Conservation (phyloP, 2,329 filamentous ascomycete species). For the Akanthomyces uredinophilus region DNA sequence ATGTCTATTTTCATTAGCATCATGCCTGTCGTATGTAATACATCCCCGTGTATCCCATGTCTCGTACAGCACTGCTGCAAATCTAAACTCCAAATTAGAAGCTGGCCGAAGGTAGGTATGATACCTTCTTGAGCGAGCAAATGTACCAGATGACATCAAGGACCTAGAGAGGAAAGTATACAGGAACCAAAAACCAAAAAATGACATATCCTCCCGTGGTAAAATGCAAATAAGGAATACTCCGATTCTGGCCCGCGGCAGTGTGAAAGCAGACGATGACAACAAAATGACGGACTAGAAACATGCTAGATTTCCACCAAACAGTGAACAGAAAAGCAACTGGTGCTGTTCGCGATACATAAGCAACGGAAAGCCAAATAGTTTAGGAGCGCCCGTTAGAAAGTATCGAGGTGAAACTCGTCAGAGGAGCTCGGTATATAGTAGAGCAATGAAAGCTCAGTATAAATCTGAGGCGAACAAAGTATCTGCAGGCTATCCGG, state of each 20-base stretch:
- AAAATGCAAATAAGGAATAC: neutral
- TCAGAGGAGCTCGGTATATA: neutral
- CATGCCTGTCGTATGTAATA: neutral
- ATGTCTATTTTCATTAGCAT: slow-evolving; percentile 1
- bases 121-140: neutral
- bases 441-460: neutral
- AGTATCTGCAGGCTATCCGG: too few relatives aligned
- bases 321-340: neutral
- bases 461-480: neutral
- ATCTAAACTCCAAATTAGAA: neutral
- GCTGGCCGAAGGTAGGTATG: neutral
- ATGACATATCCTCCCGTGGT: neutral
- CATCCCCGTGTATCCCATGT: neutral
- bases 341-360: neutral
- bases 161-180: neutral
- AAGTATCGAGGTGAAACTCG: neutral
- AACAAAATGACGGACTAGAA: neutral
- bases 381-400: neutral
- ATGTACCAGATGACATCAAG: neutral
- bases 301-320: slow-evolving; percentile 1
- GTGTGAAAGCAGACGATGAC: neutral
- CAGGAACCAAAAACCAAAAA: neutral
- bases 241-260: neutral
- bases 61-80: neutral
- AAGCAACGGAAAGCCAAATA: slow-evolving; percentile 1